Percentiles rank a stretch among this genome's conserved stretches.
Conservation (phyloP, 2,329 filamentous ascomycete genomes). For the Daldinia eschscholtzii region DNA sequence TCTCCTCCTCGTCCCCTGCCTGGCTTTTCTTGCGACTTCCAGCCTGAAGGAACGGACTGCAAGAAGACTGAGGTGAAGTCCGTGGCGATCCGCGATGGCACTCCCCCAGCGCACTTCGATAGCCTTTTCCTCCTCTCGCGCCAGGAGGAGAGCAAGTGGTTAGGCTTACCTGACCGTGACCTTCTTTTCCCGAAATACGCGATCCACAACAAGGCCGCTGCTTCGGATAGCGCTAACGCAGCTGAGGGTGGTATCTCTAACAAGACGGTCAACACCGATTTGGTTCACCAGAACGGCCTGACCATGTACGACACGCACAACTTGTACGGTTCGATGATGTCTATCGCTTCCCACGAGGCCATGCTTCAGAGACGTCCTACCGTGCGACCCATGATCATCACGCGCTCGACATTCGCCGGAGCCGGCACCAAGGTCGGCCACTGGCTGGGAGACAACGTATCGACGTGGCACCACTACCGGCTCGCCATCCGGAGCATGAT, state of each 20-base stretch:
- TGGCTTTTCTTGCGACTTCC: constrained; percentile 76
- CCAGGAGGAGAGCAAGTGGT: constrained; percentile 55
- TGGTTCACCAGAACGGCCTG: constrained; percentile 75
- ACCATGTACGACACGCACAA: constrained; percentile 83
- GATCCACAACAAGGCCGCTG: constrained; percentile 72
- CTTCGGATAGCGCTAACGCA: constrained; percentile 56
- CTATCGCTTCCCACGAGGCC: constrained; percentile 70
- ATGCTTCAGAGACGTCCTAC: constrained; percentile 75
- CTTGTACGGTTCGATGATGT: constrained; percentile 83
- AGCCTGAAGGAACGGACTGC: constrained; percentile 64
- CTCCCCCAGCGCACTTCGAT: constrained; percentile 48
- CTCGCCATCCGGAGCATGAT: constrained; percentile 70
- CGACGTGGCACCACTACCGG: constrained; percentile 70
- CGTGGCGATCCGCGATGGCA: constrained; percentile 46
- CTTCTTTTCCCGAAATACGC: constrained; percentile 74
- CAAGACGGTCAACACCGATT: constrained; percentile 74
- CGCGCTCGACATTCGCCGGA: constrained; percentile 80
- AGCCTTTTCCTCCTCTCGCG: constrained; percentile 40
- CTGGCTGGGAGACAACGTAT: constrained; percentile 71
- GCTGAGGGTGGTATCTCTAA: constrained; percentile 63
- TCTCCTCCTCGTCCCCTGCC: constrained; percentile 73
- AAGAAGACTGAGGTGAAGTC: constrained; percentile 46
- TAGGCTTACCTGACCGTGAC: constrained; percentile 72
- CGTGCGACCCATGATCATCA: constrained; percentile 78
- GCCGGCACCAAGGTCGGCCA: constrained; percentile 74